phyloP scores from a whole-genome alignment of 306 rosid species.

The Mucuna pruriens region DNA sequence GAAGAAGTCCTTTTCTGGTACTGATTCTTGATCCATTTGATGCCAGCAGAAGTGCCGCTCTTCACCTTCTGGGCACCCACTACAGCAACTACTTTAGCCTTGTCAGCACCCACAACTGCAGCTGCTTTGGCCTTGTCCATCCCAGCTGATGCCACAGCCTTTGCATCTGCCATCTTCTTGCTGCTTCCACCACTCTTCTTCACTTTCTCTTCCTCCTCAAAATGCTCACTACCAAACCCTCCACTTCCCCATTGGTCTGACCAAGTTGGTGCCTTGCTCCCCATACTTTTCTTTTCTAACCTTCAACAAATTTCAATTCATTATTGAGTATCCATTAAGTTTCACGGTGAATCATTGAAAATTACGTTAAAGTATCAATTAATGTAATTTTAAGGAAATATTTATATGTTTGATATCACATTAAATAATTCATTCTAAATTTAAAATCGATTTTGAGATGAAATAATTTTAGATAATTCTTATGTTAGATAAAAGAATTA shows the following conservation, averaged over 20 bases:
- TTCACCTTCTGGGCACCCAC: constrained; percentile 52
- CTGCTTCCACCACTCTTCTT: constrained; percentile 54
- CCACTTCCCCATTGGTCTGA: constrained; percentile 76
- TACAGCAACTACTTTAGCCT: constrained; percentile 47
- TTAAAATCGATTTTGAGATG: not conserved
- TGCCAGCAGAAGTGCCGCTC: constrained; percentile 67
- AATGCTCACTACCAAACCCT: constrained; percentile 40
- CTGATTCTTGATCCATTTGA: constrained; percentile 80
- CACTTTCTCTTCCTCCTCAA: constrained; percentile 36
- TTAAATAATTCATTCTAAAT: not conserved
- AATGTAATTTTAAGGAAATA: not conserved
- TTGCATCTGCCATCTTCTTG: constrained; percentile 60
- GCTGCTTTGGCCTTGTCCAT: constrained; percentile 61
- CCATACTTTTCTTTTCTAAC: constrained; percentile 46
- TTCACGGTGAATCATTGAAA: not conserved
- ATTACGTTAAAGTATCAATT: not conserved
- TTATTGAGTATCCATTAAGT: not conserved
- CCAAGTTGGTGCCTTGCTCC: constrained; percentile 83
- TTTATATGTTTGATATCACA: not conserved
- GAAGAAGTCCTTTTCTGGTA: constrained; percentile 64
- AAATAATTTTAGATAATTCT: no score
- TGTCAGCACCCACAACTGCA: constrained; percentile 53
- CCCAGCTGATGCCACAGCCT: constrained; percentile 59
- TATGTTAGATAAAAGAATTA: no score
- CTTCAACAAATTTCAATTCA: constrained; percentile 1